Base-by-base conservation (phyloP, 129 eudicot species). In the Sambucus nigra region DNA sequence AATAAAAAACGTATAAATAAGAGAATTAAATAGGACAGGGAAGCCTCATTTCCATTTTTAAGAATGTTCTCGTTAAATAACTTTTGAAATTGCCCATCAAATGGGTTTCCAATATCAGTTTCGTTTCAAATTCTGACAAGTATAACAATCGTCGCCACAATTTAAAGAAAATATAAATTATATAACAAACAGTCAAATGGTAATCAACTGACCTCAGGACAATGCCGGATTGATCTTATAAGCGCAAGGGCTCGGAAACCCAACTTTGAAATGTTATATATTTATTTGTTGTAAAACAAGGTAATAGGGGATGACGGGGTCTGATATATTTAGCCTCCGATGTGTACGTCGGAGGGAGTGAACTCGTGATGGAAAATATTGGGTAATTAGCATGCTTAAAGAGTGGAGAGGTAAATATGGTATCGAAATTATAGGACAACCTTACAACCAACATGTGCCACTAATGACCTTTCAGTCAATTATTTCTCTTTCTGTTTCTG, bases 331-430 rank as follows among this genome's bases (percentile, higher is more conserved):
- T 17, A 11, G n/a, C 35, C 56, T 51, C 56, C 56, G 33, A 51
- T 51, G 15, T 12, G 11, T 51, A 15, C 38, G 35, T 24, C 33
- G 56, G 38, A 12, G 16, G 55, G n/a, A 49, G 2, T 11, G 33
- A 50, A 50, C 67, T 62, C 58, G 67, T 38, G 67, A 62, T 48
- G 12, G 49, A 4, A 22, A 51, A 11, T n/a, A n/a, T n/a, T n/a
- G n/a, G n/a, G n/a, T n/a, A n/a, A n/a, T n/a, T n/a, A n/a, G n/a
- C n/a, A n/a, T n/a, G n/a, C n/a, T n/a, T n/a, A n/a, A n/a, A n/a
- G n/a, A n/a, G n/a, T n/a, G n/a, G n/a, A n/a, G n/a, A n/a, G 9
- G 29, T 8, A 22, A 2, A 11, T 28, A 48, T 48, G 13, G 12
- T 48, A 20, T 23, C 53, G 53, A 6, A 48, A 20, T 3, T 21